Evolutionary conservation across 1,139 yeast species (phyloP).

Genomic region (Taiozyma sp.): DNA sequence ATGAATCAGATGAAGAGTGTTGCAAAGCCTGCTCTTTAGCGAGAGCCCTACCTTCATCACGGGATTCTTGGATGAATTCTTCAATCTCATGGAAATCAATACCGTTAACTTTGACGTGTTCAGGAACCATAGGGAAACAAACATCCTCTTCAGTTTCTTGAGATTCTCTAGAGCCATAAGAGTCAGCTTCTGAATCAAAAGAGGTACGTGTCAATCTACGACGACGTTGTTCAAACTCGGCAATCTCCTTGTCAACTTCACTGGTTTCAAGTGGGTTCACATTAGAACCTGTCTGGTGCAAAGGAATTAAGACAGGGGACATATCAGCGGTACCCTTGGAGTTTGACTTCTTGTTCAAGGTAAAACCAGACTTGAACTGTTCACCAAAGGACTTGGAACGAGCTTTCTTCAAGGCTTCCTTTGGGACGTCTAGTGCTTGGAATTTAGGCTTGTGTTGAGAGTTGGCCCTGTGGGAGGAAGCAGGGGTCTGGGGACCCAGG

Average conservation of each 20-base stretch:
- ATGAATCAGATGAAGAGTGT: conserved; percentile 27
- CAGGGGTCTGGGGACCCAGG: not conserved
- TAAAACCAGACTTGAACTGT: conserved; percentile 12
- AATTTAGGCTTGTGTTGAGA: conserved; percentile 11
- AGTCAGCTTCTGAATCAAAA: conserved; percentile 51
- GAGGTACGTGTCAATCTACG: conserved; percentile 30
- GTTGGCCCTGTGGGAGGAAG: not conserved
- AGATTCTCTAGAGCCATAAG: conserved; percentile 67
- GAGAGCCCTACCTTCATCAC: conserved; percentile 22
- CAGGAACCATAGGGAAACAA: conserved; percentile 88
- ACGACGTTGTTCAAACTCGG: conserved; percentile 21
- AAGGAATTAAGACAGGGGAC: conserved; percentile 20
- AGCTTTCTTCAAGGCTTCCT: conserved; percentile 9
- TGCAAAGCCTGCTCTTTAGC: conserved; percentile 16
- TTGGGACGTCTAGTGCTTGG: conserved; percentile 1
- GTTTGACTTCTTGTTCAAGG: conserved; percentile 10
- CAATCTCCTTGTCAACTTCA: conserved; percentile 11
- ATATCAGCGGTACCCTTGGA: conserved; percentile 11
- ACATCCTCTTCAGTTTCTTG: conserved; percentile 96
- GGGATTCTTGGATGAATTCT: conserved; percentile 56
- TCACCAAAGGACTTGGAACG: conserved; percentile 24
- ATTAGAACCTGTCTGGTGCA: conserved; percentile 13
- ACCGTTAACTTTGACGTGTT: conserved; percentile 63
- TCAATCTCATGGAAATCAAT: conserved; percentile 79
- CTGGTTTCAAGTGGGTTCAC: conserved; percentile 2